Base-by-base conservation (phyloP, 371 early-diverging fungal genomes). In the Mortierella sp. region DNA sequence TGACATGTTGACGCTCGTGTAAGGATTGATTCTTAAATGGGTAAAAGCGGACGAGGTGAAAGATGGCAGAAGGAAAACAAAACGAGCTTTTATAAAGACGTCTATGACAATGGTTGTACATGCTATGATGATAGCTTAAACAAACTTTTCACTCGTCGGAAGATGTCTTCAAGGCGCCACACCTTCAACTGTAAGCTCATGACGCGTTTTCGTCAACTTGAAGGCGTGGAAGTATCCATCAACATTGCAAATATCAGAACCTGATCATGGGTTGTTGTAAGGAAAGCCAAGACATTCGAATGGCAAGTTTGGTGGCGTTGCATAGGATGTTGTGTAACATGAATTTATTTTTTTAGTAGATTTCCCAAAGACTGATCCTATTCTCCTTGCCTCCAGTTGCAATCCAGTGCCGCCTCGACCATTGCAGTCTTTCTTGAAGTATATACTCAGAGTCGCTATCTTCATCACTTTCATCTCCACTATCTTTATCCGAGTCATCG, bases 361-460 rank as follows among this genome's bases (percentile, higher is more conserved):
- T 69, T 55, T 77, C 72, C 83, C 83, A 83, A 6, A 77, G 33
- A 57, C 83, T 83, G 38, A 83, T 64, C 40, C 79, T 58, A 15
- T 69, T 64, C 66, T 83, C 83, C 41, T 83, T 83, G 13, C 83
- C 83, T 16, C 67, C 83, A 6, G 58, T 70, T 24, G 74, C 74
- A 22, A 83, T 65, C 83, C 77, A 77, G 41, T 83, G 82, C 53
- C 72, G 58, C 10, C 40, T 61, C 2, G 67, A 61, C 72, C 72
- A 81, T 32, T 58, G 40, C 3, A 52, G 58, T 60, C 74, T 65
- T 2, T 22, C 50, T 24, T 58, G 57, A n/a, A 72, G 28, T 9
- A 67, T 55, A 58, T 67, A 67, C 53, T 77, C 73, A 32, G 52
- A 13, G 58, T 74, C 70, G 22, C 69, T 69, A 2, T 67, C 69